Percentiles rank a stretch among this genome's conserved stretches.
Evolutionary conservation across 768 basidiomycete genomes (phyloP).

Genomic region (Suillus occidentalis): DNA sequence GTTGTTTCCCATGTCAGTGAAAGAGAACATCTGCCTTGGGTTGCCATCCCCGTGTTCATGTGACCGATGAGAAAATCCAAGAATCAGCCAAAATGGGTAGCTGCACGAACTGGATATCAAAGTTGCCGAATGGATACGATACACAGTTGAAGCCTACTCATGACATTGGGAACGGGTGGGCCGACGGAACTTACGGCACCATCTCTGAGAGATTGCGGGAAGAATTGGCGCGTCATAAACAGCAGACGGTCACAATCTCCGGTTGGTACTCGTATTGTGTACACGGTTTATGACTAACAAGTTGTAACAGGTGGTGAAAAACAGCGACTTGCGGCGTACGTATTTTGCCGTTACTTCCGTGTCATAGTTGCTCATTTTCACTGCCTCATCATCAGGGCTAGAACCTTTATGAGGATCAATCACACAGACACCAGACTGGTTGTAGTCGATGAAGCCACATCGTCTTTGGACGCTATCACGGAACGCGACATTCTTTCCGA

Average conservation of each 20-base stretch:
- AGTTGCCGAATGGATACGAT: constrained; percentile 30
- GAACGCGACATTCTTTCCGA: constrained; percentile 49
- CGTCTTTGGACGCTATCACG: constrained; percentile 53
- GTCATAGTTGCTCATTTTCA: background rate
- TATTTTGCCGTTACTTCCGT: constrained; percentile 9
- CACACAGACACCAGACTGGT: constrained; percentile 42
- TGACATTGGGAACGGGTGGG: constrained; percentile 20
- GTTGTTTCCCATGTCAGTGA: constrained; percentile 48
- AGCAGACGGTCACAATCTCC: constrained; percentile 25
- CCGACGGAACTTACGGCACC: constrained; percentile 18
- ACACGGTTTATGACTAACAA: constrained; percentile 9
- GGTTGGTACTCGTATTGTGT: constrained; percentile 13
- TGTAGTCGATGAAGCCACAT: constrained; percentile 59
- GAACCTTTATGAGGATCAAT: constrained; percentile 42
- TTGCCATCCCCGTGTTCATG: constrained; percentile 14
- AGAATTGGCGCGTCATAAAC: constrained; percentile 22
- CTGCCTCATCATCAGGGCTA: constrained; percentile 34
- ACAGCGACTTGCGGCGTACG: constrained; percentile 51
- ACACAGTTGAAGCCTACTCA: constrained; percentile 32
- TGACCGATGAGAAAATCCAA: constrained; percentile 21
- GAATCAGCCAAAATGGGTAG: constrained; percentile 35
- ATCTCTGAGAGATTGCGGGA: constrained; percentile 22
- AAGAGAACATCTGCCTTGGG: constrained; percentile 42
- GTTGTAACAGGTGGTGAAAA: constrained; percentile 39
- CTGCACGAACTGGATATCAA: constrained; percentile 33